Percentiles rank a stretch among this genome's conserved stretches.
Evolutionary conservation across 495 filamentous ascomycete species (phyloP).

Genomic region (Alectoria sarmentosa): DNA sequence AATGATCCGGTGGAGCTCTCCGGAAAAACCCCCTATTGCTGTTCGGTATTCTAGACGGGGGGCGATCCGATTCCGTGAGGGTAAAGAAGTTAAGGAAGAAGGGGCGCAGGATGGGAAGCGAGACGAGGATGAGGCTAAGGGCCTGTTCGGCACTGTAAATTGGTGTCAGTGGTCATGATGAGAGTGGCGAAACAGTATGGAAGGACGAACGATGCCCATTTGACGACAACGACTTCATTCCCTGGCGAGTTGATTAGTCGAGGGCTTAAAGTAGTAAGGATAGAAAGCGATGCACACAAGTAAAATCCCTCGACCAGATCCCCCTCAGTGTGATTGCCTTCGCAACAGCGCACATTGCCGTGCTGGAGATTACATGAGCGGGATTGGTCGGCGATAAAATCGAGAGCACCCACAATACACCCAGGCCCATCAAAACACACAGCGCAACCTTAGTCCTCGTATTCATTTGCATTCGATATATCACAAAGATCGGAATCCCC

Average conservation of each 20-base stretch:
- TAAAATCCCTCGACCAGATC: slow-evolving; percentile 13
- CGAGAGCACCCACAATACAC: slow-evolving; percentile 5
- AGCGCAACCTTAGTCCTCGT: slow-evolving; percentile 13
- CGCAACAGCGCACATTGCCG: slow-evolving; percentile 11
- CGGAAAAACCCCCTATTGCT: background rate
- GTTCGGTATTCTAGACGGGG: background rate
- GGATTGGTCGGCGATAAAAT: background rate
- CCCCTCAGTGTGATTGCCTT: slow-evolving; percentile 5
- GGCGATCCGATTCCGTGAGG: background rate
- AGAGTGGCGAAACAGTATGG: background rate
- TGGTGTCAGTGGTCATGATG: background rate
- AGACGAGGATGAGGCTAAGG: slow-evolving; percentile 15
- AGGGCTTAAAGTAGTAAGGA: background rate
- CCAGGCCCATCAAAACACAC: slow-evolving; percentile 15
- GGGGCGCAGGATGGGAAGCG: slow-evolving; percentile 11
- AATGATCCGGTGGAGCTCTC: background rate
- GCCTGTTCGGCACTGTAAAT: slow-evolving; percentile 12
- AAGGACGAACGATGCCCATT: background rate
- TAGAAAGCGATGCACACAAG: background rate
- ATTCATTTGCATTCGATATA: slow-evolving; percentile 15
- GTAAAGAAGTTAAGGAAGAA: background rate
- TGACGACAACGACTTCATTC: background rate
- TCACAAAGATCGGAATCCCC: slow-evolving; percentile 10
- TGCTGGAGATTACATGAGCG: background rate
- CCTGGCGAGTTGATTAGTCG: background rate